Conservation (phyloP, 306 rosid genomes). For the Mimosa bimucronata region DNA sequence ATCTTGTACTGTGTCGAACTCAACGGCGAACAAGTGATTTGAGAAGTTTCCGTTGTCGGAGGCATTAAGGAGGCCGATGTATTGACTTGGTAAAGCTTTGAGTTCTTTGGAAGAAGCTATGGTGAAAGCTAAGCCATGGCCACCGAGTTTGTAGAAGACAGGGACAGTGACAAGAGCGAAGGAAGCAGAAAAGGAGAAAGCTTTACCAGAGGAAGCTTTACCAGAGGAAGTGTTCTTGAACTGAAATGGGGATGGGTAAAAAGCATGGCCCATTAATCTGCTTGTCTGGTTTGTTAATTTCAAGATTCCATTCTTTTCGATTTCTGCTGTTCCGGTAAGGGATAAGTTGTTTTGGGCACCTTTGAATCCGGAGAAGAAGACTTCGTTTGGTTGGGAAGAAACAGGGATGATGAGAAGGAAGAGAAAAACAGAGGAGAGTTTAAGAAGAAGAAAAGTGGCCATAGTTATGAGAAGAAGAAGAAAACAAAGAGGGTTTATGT, state of each 20-base stretch:
- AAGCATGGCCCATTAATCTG: constrained; percentile 59
- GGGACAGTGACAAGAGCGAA: constrained; percentile 68
- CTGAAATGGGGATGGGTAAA: constrained; percentile 50
- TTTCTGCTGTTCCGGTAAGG: constrained; percentile 53
- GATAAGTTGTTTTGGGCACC: constrained; percentile 48
- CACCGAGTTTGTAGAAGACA: constrained; percentile 69
- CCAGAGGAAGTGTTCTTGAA: constrained; percentile 58
- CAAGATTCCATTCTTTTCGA: constrained; percentile 53
- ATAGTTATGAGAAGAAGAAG: constrained; percentile 22
- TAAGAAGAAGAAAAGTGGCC: constrained; percentile 39
- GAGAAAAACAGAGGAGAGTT: constrained; percentile 31
- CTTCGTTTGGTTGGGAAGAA: constrained; percentile 43
- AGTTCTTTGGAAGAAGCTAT: constrained; percentile 54
- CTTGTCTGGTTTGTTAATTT: constrained; percentile 63
- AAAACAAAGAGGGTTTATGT: background rate
- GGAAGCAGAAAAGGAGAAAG: constrained; percentile 66
- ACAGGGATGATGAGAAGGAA: constrained; percentile 40
- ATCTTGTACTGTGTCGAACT: constrained; percentile 79
- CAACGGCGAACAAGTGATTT: constrained; percentile 74
- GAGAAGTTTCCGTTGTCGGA: constrained; percentile 55
- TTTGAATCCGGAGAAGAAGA: constrained; percentile 62
- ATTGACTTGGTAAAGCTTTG: constrained; percentile 68
- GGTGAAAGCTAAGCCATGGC: constrained; percentile 83
- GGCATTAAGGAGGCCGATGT: constrained; percentile 68
- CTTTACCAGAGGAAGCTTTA: constrained; percentile 53